Evolutionary conservation across 2,329 filamentous ascomycete genomes (phyloP).

Genomic region (Cyanodermella asteris): DNA sequence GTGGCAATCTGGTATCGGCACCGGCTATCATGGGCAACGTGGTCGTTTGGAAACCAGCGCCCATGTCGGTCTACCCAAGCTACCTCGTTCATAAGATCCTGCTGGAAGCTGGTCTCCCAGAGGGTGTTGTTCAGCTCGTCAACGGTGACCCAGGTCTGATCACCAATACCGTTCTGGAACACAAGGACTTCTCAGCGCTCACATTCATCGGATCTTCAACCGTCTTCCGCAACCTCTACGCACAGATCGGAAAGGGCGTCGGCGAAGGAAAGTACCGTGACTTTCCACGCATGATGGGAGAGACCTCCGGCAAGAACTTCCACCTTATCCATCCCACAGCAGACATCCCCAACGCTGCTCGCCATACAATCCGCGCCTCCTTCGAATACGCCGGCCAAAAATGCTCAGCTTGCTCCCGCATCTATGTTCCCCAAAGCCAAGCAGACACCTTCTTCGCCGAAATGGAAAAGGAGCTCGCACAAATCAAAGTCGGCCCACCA

Average conservation of each 20-base stretch:
- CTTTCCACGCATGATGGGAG: slow-evolving; percentile 26
- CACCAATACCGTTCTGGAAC: slow-evolving; percentile 14
- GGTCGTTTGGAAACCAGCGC: slow-evolving; percentile 21
- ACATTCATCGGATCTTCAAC: slow-evolving; percentile 19
- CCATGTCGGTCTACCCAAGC: slow-evolving; percentile 15
- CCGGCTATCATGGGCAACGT: slow-evolving; percentile 21
- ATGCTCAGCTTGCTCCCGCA: slow-evolving; percentile 27
- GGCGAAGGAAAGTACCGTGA: slow-evolving; percentile 14
- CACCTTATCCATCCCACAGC: slow-evolving; percentile 26
- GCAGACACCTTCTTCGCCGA: slow-evolving; percentile 10
- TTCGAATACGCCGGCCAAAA: slow-evolving; percentile 32
- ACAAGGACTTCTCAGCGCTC: slow-evolving; percentile 18
- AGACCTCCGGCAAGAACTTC: slow-evolving; percentile 33
- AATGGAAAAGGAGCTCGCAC: slow-evolving; percentile 8
- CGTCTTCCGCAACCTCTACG: slow-evolving; percentile 16
- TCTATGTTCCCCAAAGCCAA: slow-evolving; percentile 12
- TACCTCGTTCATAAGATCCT: slow-evolving; percentile 19
- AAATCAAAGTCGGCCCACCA: slow-evolving; percentile 13
- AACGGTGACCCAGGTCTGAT: slow-evolving; percentile 18
- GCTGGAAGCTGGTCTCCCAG: slow-evolving; percentile 19
- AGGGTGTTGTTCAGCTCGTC: slow-evolving; percentile 18
- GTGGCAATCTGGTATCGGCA: slow-evolving; percentile 15
- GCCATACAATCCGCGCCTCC: slow-evolving; percentile 25
- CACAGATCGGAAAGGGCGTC: slow-evolving; percentile 13
- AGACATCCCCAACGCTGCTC: slow-evolving; percentile 23